Base-by-base conservation (phyloP, 768 basidiomycete genomes). In the Collybiopsis confluens region DNA sequence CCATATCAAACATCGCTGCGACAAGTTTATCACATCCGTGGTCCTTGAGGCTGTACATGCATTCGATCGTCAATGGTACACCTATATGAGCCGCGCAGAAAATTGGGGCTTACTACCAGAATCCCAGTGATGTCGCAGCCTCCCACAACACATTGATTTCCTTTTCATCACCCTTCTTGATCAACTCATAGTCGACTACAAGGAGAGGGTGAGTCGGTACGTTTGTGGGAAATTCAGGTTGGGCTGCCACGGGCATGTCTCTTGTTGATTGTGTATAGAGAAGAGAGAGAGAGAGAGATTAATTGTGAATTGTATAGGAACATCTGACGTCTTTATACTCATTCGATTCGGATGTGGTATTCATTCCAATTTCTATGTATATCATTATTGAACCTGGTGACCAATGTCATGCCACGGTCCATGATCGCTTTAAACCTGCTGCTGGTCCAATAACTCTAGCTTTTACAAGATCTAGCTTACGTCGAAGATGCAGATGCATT, bases 61-160 rank as follows among this genome's bases (percentile, higher is more conserved):
- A n/a, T n/a, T n/a, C n/a, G n/a, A 26, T 38, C 35, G 47, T 15
- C 3, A 20, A 43, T 8, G 5, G 0, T 5, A 28, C 10, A 28
- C 45, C 7, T 11, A 24, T 6, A 13, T 18, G n/a, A 18, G 26
- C 20, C 18, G 27, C n/a, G 13, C 33, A 45, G 16, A 53, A 8
- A 28, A 26, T 33, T 15, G 40, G 1, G 44, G 72, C 75, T 59
- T 57, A 75, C 73, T 77, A 79, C 73, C 77, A 80, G 60, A 79
- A 80, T 5, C 78, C 77, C n/a, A 75, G 64, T 27, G 66, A 61
- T 0, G 71, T 76, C 30, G 70, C 73, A 1, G 76, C 77, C 18
- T 64, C 58, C 71, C 72, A 77, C 4, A 80, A 66, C 21, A 54
- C 62, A 21, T 73, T 68, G 15, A 71, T 64, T 61, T 78, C 77